Evolutionary conservation across 2,329 filamentous ascomycete genomes (phyloP).

Genomic region (Colletotrichum sp.): DNA sequence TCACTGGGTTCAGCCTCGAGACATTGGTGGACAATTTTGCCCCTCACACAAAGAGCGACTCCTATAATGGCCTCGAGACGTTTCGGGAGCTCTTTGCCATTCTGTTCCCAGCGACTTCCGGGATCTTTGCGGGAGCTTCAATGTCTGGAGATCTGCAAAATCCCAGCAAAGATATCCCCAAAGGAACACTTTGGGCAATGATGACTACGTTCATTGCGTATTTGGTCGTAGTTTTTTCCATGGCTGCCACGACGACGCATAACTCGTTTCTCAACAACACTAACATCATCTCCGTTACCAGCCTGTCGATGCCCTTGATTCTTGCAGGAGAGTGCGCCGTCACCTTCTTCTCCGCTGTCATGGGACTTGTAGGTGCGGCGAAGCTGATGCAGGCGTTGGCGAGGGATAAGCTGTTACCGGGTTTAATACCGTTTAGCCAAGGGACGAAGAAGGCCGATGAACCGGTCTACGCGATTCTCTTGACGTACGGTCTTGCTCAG

Average conservation of each 20-base stretch:
- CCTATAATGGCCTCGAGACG: conserved; percentile 67
- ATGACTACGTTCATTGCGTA: conserved; percentile 79
- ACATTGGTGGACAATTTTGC: conserved; percentile 79
- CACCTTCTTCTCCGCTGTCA: conserved; percentile 83
- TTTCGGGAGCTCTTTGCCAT: conserved; percentile 88
- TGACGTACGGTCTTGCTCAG: conserved; percentile 79
- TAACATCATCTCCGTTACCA: conserved; percentile 84
- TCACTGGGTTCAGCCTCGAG: conserved; percentile 75
- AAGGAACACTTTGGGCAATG: conserved; percentile 81
- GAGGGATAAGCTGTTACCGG: conserved; percentile 79
- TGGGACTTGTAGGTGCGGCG: conserved; percentile 85
- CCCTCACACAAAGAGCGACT: conserved; percentile 69
- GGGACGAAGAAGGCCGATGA: conserved; percentile 76
- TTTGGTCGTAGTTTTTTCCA: conserved; percentile 75
- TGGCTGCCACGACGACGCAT: conserved; percentile 79
- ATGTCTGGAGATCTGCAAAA: conserved; percentile 89
- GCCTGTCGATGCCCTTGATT: conserved; percentile 74
- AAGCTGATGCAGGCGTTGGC: conserved; percentile 86
- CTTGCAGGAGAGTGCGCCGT: conserved; percentile 84
- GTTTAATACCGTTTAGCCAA: conserved; percentile 74
- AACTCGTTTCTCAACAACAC: conserved; percentile 75
- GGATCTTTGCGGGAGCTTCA: conserved; percentile 75
- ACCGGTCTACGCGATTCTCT: conserved; percentile 75
- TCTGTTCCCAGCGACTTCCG: conserved; percentile 72
- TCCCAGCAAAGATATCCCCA: conserved; percentile 84